phyloP scores from a whole-genome alignment of 2,329 filamentous ascomycete genomes.

The Sclerotinia trifoliorum region DNA sequence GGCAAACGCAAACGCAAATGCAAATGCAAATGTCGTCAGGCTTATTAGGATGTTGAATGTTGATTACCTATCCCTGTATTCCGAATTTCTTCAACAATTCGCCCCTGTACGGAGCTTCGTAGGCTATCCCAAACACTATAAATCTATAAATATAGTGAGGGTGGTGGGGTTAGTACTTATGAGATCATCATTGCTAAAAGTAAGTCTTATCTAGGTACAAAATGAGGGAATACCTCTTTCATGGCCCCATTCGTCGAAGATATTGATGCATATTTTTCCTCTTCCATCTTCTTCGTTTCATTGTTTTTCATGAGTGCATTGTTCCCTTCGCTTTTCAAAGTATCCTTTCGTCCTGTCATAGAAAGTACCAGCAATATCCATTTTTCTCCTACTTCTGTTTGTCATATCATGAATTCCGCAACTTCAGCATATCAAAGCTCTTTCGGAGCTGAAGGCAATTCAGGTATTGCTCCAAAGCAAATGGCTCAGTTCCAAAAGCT shows the following conservation, averaged over 20 bases:
- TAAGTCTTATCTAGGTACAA: too few relatives aligned
- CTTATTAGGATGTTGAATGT: too few relatives aligned
- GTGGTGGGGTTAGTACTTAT: too few relatives aligned
- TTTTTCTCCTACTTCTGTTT: neutral
- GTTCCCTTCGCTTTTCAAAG: neutral
- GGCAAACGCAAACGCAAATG: too few relatives aligned
- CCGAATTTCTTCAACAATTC: too few relatives aligned
- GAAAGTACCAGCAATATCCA: neutral
- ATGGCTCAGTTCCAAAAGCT: slow-evolving; percentile 52
- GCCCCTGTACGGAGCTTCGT: too few relatives aligned
- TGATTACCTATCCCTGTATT: too few relatives aligned
- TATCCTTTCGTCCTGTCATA: neutral
- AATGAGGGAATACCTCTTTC: neutral
- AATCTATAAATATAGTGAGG: too few relatives aligned
- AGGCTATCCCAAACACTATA: too few relatives aligned
- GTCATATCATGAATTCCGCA: slow-evolving; percentile 46
- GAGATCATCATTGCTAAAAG: too few relatives aligned
- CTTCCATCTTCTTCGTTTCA: neutral
- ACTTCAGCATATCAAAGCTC: slow-evolving; percentile 40
- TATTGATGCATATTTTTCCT: neutral
- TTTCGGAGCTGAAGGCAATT: slow-evolving; percentile 42
- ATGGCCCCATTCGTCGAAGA: too few relatives aligned
- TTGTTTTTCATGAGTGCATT: neutral
- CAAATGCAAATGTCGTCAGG: too few relatives aligned
- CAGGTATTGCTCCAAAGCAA: slow-evolving; percentile 76